Percentiles rank a stretch among this genome's conserved stretches.
Evolutionary conservation across 2,329 filamentous ascomycete species (phyloP).

Genomic region (Phyllachora maydis): DNA sequence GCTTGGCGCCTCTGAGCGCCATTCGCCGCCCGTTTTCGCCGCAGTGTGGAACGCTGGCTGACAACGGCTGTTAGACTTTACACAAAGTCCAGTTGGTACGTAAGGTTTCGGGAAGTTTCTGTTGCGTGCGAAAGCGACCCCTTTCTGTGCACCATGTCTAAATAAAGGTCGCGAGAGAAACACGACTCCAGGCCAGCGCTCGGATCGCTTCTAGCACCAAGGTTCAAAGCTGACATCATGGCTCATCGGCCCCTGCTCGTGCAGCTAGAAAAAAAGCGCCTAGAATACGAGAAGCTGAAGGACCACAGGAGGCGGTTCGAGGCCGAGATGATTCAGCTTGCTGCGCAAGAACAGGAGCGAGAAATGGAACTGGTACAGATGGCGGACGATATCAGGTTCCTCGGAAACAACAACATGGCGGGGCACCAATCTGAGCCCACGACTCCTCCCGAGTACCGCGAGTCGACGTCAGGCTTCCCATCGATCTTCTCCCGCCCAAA

Average conservation of each 20-base stretch:
- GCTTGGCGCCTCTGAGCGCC: not conserved
- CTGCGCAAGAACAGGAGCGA: conserved; percentile 65
- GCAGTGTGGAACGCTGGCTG: too few species aligned
- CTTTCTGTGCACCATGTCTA: too few species aligned
- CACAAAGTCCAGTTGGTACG: conserved; percentile 64
- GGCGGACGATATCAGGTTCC: conserved; percentile 52
- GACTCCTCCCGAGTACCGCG: conserved; percentile 82
- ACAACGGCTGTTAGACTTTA: conserved; percentile 25
- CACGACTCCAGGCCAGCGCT: too few species aligned
- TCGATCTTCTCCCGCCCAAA: conserved; percentile 68
- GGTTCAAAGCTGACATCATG: conserved; percentile 4
- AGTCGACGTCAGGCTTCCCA: conserved; percentile 49
- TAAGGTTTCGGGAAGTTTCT: too few species aligned
- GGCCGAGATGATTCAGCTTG: conserved; percentile 76
- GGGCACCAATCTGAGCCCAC: conserved; percentile 87
- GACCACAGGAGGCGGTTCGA: conserved; percentile 82
- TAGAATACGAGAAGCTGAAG: conserved; percentile 77
- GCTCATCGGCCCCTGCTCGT: conserved; percentile 1
- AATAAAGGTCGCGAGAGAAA: too few species aligned
- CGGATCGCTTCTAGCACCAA: too few species aligned
- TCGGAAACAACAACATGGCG: too few species aligned
- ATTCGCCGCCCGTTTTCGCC: too few species aligned
- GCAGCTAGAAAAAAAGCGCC: conserved; percentile 83
- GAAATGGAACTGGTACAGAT: conserved; percentile 72
- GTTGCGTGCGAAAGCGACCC: too few species aligned